A percentile compares a stretch with the other conserved stretches of the same genome.
Conservation (phyloP, 2,329 filamentous ascomycete species). For the Immersiporthe knoxdaviesiana region DNA sequence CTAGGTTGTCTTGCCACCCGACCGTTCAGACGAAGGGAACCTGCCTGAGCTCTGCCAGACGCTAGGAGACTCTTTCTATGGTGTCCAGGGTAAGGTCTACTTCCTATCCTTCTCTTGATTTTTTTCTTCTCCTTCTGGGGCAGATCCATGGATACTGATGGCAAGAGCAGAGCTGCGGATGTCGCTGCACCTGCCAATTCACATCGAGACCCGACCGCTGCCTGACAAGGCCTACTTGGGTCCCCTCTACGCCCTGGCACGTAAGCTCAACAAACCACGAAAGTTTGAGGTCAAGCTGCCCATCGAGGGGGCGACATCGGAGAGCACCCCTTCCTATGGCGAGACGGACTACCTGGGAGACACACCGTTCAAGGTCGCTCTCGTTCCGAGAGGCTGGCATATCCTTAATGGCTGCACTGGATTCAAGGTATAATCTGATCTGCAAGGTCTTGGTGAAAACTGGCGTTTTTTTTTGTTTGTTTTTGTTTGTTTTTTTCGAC, state of each 20-base stretch:
- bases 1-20: not conserved
- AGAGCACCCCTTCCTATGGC: not conserved
- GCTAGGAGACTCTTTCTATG: not conserved
- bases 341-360: not conserved
- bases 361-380: constrained; percentile 8
- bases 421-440: not conserved
- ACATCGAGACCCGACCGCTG: not conserved
- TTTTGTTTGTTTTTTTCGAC: no score
- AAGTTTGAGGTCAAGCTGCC: constrained; percentile 18
- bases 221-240: not conserved
- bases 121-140: no score
- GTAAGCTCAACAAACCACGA: not conserved
- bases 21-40: not conserved
- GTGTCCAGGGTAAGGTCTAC: constrained; percentile 10
- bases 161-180: constrained; percentile 10
- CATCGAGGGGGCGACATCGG: no score
- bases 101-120: not conserved
- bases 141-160: not conserved
- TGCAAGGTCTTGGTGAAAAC: no score
- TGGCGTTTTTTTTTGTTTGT: no score
- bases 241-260: constrained; percentile 9
- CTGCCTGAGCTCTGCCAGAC: not conserved
- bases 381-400: constrained; percentile 22
- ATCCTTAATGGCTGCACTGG: not conserved
- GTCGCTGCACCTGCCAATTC: not conserved